phyloP scores from a whole-genome alignment of 1,284 basidiomycete genomes.

The Cerioporus squamosus region DNA sequence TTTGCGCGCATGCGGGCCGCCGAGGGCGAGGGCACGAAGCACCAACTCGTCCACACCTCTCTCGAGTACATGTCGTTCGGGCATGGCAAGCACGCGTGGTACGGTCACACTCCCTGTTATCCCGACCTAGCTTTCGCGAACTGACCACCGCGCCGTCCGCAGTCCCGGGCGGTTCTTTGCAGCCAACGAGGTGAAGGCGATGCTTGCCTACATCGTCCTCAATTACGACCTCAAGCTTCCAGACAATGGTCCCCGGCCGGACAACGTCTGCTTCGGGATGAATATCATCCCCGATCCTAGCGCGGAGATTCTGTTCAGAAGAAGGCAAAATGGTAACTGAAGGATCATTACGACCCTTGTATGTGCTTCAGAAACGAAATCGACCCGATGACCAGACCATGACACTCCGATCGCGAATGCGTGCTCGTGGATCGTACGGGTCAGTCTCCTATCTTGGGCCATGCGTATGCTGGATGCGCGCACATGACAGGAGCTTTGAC shows the following conservation, averaged over 20 bases:
- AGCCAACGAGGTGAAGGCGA: slow-evolving; percentile 25
- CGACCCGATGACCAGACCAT: too few relatives aligned
- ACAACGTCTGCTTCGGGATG: slow-evolving; percentile 10
- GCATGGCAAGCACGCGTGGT: slow-evolving; percentile 31
- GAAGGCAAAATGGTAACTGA: too few relatives aligned
- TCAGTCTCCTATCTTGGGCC: too few relatives aligned
- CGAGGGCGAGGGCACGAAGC: slow-evolving; percentile 23
- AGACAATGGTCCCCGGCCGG: slow-evolving; percentile 19
- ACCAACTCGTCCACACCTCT: slow-evolving; percentile 30
- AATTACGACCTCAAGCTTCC: slow-evolving; percentile 27
- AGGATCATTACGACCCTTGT: too few relatives aligned
- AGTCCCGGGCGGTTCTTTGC: slow-evolving; percentile 31
- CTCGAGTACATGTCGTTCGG: slow-evolving; percentile 32
- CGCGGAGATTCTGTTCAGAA: slow-evolving; percentile 22
- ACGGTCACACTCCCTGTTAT: too few relatives aligned
- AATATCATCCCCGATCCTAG: slow-evolving; percentile 11
- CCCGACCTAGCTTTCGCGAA: too few relatives aligned
- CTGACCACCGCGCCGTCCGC: neutral
- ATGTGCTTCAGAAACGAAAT: too few relatives aligned
- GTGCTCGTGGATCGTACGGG: too few relatives aligned
- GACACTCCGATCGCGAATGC: too few relatives aligned
- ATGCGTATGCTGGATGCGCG: too few relatives aligned
- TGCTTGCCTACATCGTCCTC: slow-evolving; percentile 25
- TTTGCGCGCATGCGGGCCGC: slow-evolving; percentile 19
- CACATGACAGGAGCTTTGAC: too few relatives aligned